These are phyloP conservation scores for Agroathelia rolfsii DNA, from an alignment of 1,284 basidiomycete species.

Conservation along the genomic window DNA sequence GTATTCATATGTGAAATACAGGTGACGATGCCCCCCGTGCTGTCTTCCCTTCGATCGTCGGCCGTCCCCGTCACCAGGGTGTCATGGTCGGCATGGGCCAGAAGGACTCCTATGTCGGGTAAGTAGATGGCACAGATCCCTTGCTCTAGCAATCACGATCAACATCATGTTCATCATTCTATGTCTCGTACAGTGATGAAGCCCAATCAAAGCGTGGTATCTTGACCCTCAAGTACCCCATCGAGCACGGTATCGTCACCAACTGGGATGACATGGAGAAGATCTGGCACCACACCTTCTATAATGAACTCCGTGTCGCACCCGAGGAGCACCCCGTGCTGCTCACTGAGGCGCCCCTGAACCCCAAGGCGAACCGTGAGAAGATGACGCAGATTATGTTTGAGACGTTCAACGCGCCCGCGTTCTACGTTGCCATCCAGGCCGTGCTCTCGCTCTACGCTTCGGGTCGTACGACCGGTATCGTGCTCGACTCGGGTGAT, in stretches of 20 bases:
- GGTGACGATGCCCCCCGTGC: constrained; percentile 66
- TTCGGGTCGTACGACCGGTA: constrained; percentile 88
- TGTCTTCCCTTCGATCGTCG: constrained; percentile 81
- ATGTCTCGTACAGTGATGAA: constrained; percentile 58
- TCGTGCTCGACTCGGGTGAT: constrained; percentile 90
- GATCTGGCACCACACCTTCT: constrained; percentile 91
- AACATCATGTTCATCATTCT: constrained; percentile 3
- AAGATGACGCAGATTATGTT: constrained; percentile 99
- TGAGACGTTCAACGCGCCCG: constrained; percentile 91
- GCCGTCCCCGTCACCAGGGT: constrained; percentile 86
- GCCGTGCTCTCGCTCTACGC: constrained; percentile 90
- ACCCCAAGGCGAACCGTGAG: constrained; percentile 92
- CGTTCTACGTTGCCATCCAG: constrained; percentile 91
- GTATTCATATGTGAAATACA: constrained; percentile 17
- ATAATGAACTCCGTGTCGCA: constrained; percentile 77
- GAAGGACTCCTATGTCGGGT: constrained; percentile 86
- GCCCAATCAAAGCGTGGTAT: constrained; percentile 95
- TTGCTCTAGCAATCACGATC: neutral
- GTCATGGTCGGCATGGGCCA: constrained; percentile 88
- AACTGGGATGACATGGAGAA: constrained; percentile 98
- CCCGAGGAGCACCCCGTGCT: constrained; percentile 93
- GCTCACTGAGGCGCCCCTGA: constrained; percentile 87
- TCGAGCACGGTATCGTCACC: constrained; percentile 82
- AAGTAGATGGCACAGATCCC: constrained; percentile 15
- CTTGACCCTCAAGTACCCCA: constrained; percentile 83